phyloP scores from a whole-genome alignment of 306 rosid genomes.

The Elaeagnus macrophylla region DNA sequence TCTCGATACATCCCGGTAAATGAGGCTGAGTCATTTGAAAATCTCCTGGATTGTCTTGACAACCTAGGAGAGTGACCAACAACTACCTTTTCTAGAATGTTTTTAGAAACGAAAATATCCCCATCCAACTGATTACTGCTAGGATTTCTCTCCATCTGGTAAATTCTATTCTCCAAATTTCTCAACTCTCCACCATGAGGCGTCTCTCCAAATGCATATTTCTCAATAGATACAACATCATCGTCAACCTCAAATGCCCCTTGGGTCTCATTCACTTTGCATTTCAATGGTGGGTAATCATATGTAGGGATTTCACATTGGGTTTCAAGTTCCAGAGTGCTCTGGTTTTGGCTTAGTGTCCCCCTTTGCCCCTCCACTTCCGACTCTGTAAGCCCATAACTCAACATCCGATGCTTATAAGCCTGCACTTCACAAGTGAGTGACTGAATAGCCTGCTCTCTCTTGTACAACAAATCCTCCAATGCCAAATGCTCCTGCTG shows the following conservation, averaged over 20 bases:
- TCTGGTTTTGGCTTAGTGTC: too few species aligned
- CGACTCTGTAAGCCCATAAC: constrained; percentile 63
- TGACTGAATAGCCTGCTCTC: constrained; percentile 82
- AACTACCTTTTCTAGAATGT: constrained; percentile 61
- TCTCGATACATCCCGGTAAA: constrained; percentile 43
- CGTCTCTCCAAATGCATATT: constrained; percentile 85
- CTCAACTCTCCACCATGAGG: constrained; percentile 50
- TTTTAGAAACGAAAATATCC: constrained; percentile 46
- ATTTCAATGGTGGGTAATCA: constrained; percentile 83
- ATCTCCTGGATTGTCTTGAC: constrained; percentile 41
- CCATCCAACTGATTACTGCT: constrained; percentile 54
- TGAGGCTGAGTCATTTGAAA: constrained; percentile 51
- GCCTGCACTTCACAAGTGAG: constrained; percentile 90
- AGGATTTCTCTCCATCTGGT: constrained; percentile 67
- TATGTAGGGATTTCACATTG: constrained; percentile 45
- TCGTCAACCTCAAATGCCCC: constrained; percentile 38
- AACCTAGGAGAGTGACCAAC: constrained; percentile 72
- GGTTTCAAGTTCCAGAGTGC: constrained; percentile 34
- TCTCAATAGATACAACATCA: constrained; percentile 43
- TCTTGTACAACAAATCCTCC: constrained; percentile 85
- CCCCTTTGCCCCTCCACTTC: constrained; percentile 53
- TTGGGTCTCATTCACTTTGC: constrained; percentile 46
- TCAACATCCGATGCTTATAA: constrained; percentile 86
- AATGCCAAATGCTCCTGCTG: constrained; percentile 61
- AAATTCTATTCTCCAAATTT: constrained; percentile 72